These are phyloP conservation scores for Melastoma candidum DNA, from an alignment of 441 rosid genomes.

Conservation along the genomic window DNA sequence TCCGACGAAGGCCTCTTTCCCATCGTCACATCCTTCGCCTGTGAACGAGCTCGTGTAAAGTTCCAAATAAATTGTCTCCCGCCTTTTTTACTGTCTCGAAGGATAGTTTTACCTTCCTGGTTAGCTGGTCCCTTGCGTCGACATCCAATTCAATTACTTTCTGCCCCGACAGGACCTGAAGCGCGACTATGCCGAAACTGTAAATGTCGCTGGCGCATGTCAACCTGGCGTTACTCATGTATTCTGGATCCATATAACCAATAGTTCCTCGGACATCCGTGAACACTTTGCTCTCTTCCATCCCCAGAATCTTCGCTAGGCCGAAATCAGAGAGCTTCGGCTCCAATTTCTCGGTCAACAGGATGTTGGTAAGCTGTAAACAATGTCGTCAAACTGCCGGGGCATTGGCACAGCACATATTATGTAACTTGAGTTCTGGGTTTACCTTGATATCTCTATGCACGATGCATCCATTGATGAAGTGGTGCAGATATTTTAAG, in stretches of 20 bases:
- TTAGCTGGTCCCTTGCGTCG: conserved; percentile 56
- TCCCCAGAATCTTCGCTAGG: conserved; percentile 52
- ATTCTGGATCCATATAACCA: conserved; percentile 72
- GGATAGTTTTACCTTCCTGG: conserved; percentile 36
- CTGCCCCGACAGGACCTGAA: conserved; percentile 57
- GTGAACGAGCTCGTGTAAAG: neutral
- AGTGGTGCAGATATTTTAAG: conserved; percentile 48
- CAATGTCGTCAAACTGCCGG: neutral
- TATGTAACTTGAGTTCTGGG: too few relatives aligned
- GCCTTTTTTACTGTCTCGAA: neutral
- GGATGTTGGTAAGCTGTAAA: conserved; percentile 61
- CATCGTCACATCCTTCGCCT: conserved; percentile 34
- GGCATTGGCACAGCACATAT: neutral
- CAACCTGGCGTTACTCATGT: conserved; percentile 57
- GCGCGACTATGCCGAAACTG: conserved; percentile 55
- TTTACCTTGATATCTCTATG: conserved; percentile 66
- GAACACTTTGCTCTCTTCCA: conserved; percentile 62
- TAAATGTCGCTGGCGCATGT: conserved; percentile 62
- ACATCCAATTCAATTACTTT: conserved; percentile 56
- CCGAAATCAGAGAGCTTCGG: conserved; percentile 61
- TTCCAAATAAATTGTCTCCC: too few relatives aligned
- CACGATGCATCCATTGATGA: conserved; percentile 58
- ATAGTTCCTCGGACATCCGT: conserved; percentile 69
- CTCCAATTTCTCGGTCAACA: conserved; percentile 42
- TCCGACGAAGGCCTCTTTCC: conserved; percentile 39